These are phyloP conservation scores for Neohortaea acidophila DNA, from an alignment of 495 filamentous ascomycete genomes.

Conservation along the genomic window DNA sequence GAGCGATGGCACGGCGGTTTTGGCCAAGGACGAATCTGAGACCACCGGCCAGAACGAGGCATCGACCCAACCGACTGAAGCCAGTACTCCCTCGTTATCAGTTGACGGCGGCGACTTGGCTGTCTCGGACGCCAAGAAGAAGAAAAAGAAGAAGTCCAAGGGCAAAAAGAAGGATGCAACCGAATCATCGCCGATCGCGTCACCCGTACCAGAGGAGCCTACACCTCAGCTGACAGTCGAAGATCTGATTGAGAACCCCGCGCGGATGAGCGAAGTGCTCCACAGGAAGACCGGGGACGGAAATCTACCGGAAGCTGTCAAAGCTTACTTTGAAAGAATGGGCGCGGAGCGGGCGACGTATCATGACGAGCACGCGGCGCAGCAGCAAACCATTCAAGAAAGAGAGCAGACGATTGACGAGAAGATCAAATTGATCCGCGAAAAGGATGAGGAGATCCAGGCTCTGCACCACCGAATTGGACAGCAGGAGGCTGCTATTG, in stretches of 20 bases:
- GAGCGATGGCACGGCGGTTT: conserved; percentile 8
- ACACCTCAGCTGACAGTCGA: conserved; percentile 6
- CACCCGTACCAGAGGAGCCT: too few species aligned
- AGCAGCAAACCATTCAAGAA: too few species aligned
- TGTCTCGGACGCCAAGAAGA: conserved; percentile 10
- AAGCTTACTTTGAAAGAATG: too few species aligned
- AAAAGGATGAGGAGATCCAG: conserved; percentile 21
- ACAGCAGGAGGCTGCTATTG: conserved; percentile 59
- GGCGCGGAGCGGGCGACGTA: too few species aligned
- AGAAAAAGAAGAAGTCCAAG: conserved; percentile 23
- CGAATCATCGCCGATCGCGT: too few species aligned
- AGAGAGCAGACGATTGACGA: too few species aligned
- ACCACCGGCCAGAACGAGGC: conserved; percentile 8
- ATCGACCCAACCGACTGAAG: conserved; percentile 9
- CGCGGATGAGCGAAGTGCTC: conserved; percentile 6
- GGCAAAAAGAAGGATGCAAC: conserved; percentile 10
- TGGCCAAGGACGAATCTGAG: conserved; percentile 6
- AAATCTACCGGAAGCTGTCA: neutral
- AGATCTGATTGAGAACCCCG: conserved; percentile 4
- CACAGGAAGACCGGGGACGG: neutral
- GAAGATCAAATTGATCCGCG: conserved; percentile 12
- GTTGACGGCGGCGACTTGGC: conserved; percentile 3
- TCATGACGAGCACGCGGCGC: too few species aligned
- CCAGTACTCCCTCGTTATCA: conserved; percentile 7
- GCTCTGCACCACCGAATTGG: conserved; percentile 45